Evolutionary conservation across 441 rosid species (phyloP), one percentile per base, ranked within the genome.

Genomic region (Syzygium malaccense): DNA sequence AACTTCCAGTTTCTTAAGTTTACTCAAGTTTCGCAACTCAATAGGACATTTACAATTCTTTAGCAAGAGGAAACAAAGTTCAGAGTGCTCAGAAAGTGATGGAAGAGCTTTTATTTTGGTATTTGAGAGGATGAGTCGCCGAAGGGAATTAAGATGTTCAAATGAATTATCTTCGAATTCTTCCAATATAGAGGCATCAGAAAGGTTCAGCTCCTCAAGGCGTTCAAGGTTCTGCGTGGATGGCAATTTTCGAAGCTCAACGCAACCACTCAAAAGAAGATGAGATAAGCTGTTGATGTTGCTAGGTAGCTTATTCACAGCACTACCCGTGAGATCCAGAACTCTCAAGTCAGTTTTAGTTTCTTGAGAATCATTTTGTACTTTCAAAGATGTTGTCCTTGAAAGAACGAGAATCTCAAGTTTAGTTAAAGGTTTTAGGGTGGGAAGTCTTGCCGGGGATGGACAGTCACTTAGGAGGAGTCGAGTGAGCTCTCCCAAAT

Each of bases 351-450:
- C 3, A n/a, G 86, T 30, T 55, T 84, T 53, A n/a, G 20, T 28
- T 49, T n/a, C 41, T 55, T 26, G 12, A 84, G 20, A 53, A n/a
- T 84, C 86, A 49, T 84, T 26, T 15, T 25, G 86, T 0, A 84
- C 57, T 84, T 17, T 84, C 0, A 84, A 53, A 33, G 0, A 18
- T 15, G 5, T 86, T 75, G 93, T 88, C 45, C 93, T 90, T 2
- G 95, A 92, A 89, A 93, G 94, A 92, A 92, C 93, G 23, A 95
- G 91, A 88, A 93, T 90, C 86, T 93, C 94, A n/a, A 95, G 94
- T 45, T 89, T 64, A 0, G 75, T 37, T 86, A 93, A 87, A 20
- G 90, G 62, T 86, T 30, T 25, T 84, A 93, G 90, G 85, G 79
- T 87, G 78, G 95, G 95, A 85, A 94, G n/a, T 55, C 87, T 88